These are phyloP conservation scores for Umbilicus rupestris DNA, from an alignment of 164 flowering plant species.

Conservation along the genomic window DNA sequence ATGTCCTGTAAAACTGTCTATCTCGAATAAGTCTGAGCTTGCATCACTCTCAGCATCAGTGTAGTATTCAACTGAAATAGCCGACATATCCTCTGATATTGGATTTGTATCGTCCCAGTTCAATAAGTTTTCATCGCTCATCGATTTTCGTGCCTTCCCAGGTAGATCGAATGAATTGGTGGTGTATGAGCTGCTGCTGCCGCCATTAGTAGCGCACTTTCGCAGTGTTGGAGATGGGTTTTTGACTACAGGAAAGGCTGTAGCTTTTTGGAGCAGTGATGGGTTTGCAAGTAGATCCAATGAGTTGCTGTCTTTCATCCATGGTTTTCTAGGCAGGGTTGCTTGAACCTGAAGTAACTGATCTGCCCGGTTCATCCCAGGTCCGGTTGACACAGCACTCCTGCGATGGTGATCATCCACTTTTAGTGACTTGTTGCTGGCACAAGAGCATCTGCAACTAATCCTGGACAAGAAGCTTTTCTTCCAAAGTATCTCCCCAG, in stretches of 20 bases:
- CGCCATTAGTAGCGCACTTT: slow-evolving; percentile 18
- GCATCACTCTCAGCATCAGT: slow-evolving; percentile 49
- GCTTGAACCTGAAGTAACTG: background rate
- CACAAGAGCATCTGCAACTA: slow-evolving; percentile 36
- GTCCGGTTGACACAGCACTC: background rate
- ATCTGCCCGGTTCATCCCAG: background rate
- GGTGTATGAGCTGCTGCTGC: slow-evolving; percentile 25
- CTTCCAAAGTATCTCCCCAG: slow-evolving; percentile 17
- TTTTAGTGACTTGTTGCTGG: slow-evolving; percentile 30
- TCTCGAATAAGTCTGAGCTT: slow-evolving; percentile 85
- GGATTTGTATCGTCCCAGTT: slow-evolving; percentile 27
- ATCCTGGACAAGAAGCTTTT: slow-evolving; percentile 30
- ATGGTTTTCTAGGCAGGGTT: background rate
- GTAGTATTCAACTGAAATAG: slow-evolving; percentile 7
- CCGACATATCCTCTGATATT: slow-evolving; percentile 15
- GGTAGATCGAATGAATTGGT: slow-evolving; percentile 50
- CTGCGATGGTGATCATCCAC: slow-evolving; percentile 14
- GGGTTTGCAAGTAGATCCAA: background rate
- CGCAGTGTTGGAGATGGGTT: background rate
- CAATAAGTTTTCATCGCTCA: slow-evolving; percentile 26
- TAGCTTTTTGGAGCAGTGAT: background rate
- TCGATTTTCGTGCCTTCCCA: slow-evolving; percentile 18
- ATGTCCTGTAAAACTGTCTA: slow-evolving; percentile 43
- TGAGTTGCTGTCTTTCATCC: background rate
- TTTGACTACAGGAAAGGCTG: background rate